phyloP scores from a whole-genome alignment of 306 rosid genomes.

The Canavalia ensiformis region DNA sequence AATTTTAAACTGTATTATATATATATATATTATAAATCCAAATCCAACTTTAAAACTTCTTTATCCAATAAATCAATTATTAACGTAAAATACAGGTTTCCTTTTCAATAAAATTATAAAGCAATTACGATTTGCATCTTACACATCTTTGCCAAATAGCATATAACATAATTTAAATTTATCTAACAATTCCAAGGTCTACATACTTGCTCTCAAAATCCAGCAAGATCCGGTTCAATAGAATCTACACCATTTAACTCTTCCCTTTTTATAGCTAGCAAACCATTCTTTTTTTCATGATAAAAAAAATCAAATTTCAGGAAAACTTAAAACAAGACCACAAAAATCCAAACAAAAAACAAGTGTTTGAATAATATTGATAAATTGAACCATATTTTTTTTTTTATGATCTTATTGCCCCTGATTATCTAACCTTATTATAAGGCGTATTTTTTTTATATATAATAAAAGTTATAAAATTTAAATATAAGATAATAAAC shows the following conservation, averaged over 20 bases:
- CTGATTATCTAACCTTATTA: slow-evolving; percentile 69
- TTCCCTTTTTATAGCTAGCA: slow-evolving; percentile 62
- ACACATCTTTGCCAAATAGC: neutral
- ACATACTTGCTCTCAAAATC: slow-evolving; percentile 89
- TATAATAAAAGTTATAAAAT: no score
- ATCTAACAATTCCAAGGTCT: slow-evolving; percentile 27
- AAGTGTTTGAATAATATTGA: neutral
- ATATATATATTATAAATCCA: no score
- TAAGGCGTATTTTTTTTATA: no score
- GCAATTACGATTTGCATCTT: neutral
- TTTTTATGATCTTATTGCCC: slow-evolving; percentile 77
- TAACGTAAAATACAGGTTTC: neutral
- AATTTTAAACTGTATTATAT: no score
- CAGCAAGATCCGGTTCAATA: slow-evolving; percentile 86
- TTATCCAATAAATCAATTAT: no score
- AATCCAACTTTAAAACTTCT: no score
- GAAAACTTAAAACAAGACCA: neutral
- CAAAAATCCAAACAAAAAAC: neutral
- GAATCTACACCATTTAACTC: slow-evolving; percentile 68
- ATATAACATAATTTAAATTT: slow-evolving; percentile 24
- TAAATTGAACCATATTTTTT: slow-evolving; percentile 24
- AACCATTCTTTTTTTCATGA: slow-evolving; percentile 62
- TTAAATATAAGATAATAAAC: no score
- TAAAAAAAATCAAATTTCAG: slow-evolving; percentile 2
- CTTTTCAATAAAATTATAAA: neutral